phyloP scores from a whole-genome alignment of 2,329 filamentous ascomycete species.

The Claviceps africana region DNA sequence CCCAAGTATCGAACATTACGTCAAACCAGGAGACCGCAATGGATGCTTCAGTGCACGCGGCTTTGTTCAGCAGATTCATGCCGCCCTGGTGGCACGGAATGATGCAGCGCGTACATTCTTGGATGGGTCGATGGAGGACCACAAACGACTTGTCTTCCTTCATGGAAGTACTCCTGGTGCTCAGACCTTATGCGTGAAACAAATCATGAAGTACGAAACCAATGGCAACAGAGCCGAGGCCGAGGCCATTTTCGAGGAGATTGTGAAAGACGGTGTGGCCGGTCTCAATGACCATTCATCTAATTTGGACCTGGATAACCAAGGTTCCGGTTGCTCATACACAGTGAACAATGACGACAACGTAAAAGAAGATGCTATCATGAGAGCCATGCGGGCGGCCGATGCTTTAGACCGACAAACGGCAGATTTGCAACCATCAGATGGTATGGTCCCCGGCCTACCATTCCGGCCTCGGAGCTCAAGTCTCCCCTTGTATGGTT shows the following conservation, averaged over 20 bases:
- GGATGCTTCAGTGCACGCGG: constrained; percentile 16
- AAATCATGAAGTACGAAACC: constrained; percentile 39
- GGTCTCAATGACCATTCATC: constrained; percentile 18
- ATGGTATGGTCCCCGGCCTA: constrained; percentile 33
- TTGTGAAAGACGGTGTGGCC: constrained; percentile 35
- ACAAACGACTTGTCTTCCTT: constrained; percentile 44
- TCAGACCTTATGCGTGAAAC: constrained; percentile 37
- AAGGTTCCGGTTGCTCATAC: constrained; percentile 1
- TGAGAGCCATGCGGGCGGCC: constrained; percentile 43
- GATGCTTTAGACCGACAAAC: constrained; percentile 43
- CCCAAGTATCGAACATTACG: constrained; percentile 20
- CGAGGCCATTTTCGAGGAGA: constrained; percentile 33
- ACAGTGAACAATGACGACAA: constrained; percentile 21
- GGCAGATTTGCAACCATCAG: constrained; percentile 35
- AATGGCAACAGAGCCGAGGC: constrained; percentile 35
- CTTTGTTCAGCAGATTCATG: constrained; percentile 36
- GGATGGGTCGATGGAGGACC: constrained; percentile 26
- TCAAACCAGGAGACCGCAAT: not conserved
- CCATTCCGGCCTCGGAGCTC: constrained; percentile 29
- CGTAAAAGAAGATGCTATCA: constrained; percentile 36
- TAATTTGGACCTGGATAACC: constrained; percentile 8
- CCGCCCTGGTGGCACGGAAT: constrained; percentile 32
- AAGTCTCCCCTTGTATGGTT: constrained; percentile 34
- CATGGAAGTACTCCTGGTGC: constrained; percentile 44
- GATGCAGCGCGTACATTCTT: constrained; percentile 39